Conservation (phyloP, 2,329 filamentous ascomycete species). For the Hymenoscyphus linearis region DNA sequence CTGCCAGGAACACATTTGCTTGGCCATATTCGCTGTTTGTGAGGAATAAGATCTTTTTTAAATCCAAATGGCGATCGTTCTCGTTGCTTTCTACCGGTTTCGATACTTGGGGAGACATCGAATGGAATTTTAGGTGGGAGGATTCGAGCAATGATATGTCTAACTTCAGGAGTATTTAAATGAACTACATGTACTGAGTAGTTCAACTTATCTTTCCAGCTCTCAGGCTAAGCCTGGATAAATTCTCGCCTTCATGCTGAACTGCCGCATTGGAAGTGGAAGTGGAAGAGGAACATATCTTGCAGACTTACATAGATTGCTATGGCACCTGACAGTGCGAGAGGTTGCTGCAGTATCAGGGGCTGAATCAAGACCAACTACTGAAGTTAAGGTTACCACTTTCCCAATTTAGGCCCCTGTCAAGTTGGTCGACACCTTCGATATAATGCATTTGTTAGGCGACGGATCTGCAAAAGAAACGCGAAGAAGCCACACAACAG, state of each 20-base stretch:
- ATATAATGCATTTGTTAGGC: neutral
- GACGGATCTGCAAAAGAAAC: neutral
- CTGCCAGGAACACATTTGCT: slow-evolving; percentile 42
- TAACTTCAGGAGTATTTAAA: neutral
- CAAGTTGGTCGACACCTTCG: neutral
- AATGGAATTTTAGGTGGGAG: neutral
- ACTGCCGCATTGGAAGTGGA: neutral
- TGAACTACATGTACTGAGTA: neutral
- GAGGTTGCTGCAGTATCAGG: neutral
- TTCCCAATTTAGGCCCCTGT: neutral
- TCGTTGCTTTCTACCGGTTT: neutral
- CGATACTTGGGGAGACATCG: slow-evolving; percentile 3
- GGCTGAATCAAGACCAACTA: neutral
- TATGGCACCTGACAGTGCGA: neutral
- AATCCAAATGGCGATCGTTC: neutral
- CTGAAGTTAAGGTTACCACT: neutral
- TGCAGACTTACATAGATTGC: neutral
- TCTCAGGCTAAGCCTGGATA: neutral
- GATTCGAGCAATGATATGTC: neutral
- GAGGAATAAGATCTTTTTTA: slow-evolving; percentile 34
- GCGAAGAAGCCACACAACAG: neutral
- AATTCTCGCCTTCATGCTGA: neutral
- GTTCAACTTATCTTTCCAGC: neutral
- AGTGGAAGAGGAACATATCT: neutral
- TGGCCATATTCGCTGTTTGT: slow-evolving; percentile 43